Base-by-base conservation (phyloP, 768 basidiomycete genomes). In the Rhizopogon sp. region DNA sequence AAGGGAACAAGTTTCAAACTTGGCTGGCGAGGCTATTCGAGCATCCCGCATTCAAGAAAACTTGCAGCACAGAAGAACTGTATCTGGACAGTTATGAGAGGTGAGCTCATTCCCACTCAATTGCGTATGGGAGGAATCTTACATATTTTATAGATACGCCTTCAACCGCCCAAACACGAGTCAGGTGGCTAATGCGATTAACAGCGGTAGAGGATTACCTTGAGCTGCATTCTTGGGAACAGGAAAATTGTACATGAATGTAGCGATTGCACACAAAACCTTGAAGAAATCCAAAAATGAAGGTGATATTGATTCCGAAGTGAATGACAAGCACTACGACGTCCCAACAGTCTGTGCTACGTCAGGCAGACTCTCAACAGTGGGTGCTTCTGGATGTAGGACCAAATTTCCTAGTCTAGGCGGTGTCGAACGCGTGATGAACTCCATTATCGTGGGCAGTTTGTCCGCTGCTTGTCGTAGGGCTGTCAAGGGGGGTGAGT, bases 381-480 rank as follows among this genome's bases (percentile, higher is more conserved):
- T 44, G 13, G 56, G 41, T 13, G 56, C 53, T 28, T 53, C 39
- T 9, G 79, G 79, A 50, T 77, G 70, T 2, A 90, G 62, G 42
- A 90, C 60, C 41, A 89, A 66, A 56, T 77, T 85, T 16, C 90
- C 91, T 11, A 93, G 70, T 1, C 93, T 82, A 39, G 94, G 87
- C 3, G 84, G 84, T 0, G 88, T 76, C 11, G 74, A 66, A 11
- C 78, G 77, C 58, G 76, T 80, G 57, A 98, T 87, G 69, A 98
- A 93, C 67, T 98, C 95, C 72, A 90, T 92, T 49, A 77, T 77
- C 0, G 90, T 87, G 0, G 96, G 95, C 13, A 98, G 79, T 67
- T 94, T 96, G 39, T 81, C 83, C 16, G 88, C 78, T n/a, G 92
- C 95, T 58, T 90, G 85, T 29, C 90, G 87, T 44, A 98, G 81